These are phyloP conservation scores for Globisporangium solare DNA, from an alignment of 352 stramenopile genomes.

Conservation along the genomic window DNA sequence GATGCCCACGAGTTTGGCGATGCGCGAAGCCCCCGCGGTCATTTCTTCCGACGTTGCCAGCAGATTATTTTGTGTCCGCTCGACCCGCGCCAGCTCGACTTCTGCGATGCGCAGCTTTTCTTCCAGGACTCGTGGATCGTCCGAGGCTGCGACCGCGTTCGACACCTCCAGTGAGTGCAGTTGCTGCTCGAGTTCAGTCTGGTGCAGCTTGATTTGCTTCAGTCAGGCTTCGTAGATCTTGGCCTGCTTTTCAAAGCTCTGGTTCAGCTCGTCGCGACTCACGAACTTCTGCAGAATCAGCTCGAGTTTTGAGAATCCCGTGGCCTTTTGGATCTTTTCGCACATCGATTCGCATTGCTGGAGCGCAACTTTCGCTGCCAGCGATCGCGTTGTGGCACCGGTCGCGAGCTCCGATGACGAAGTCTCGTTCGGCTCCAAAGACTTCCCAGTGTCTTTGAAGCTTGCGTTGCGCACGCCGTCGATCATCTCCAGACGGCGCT, in stretches of 20 bases:
- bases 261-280: slow-evolving; percentile 71
- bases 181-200: slow-evolving; percentile 69
- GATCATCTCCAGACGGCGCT: slow-evolving; percentile 70
- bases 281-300: slow-evolving; percentile 77
- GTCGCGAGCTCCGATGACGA: slow-evolving; percentile 22
- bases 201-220: slow-evolving; percentile 77
- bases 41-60: slow-evolving; percentile 78
- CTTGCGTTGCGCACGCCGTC: slow-evolving; percentile 40
- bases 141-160: slow-evolving; percentile 37
- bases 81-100: slow-evolving; percentile 55
- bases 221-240: slow-evolving; percentile 74
- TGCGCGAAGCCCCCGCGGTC: slow-evolving; percentile 51
- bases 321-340: slow-evolving; percentile 80
- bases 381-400: slow-evolving; percentile 40
- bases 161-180: slow-evolving; percentile 58
- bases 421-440: slow-evolving; percentile 21
- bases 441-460: slow-evolving; percentile 14
- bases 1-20: slow-evolving; percentile 73
- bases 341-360: slow-evolving; percentile 82
- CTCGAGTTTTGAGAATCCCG: slow-evolving; percentile 73
- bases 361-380: slow-evolving; percentile 66
- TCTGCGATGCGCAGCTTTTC: slow-evolving; percentile 67
- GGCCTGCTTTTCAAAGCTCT: slow-evolving; percentile 77
- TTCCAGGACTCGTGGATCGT: slow-evolving; percentile 68
- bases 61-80: slow-evolving; percentile 60